Evolutionary conservation across 257 asterid species (phyloP).

Genomic region (Coffea eugenioides): DNA sequence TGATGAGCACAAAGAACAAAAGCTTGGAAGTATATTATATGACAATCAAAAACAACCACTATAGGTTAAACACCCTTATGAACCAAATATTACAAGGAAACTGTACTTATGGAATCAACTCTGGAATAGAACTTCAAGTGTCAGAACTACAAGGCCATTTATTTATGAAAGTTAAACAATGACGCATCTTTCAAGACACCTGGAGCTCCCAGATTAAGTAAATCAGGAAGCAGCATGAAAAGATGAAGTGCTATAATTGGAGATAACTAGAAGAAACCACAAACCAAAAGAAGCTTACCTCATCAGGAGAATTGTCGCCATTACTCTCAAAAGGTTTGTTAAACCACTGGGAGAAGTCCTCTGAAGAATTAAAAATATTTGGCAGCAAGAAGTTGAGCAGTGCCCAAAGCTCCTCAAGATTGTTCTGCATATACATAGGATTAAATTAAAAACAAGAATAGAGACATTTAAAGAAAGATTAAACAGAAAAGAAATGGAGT

Average conservation of each 20-base stretch:
- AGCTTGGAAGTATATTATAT: constrained; percentile 9
- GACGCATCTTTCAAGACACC: neutral
- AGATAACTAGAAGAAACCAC: neutral
- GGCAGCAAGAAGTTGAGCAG: constrained; percentile 97
- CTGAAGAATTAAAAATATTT: constrained; percentile 93
- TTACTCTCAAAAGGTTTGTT: constrained; percentile 95
- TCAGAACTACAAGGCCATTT: neutral
- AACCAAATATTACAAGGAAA: neutral
- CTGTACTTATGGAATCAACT: neutral
- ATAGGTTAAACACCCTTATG: neutral
- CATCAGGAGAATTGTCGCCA: constrained; percentile 87
- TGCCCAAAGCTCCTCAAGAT: constrained; percentile 99
- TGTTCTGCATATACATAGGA: constrained; percentile 57
- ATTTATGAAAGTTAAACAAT: neutral
- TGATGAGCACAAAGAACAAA: constrained; percentile 29
- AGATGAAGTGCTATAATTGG: neutral
- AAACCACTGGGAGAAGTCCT: constrained; percentile 99
- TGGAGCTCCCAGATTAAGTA: neutral
- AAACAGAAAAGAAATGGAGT: neutral
- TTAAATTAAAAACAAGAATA: constrained; percentile 11
- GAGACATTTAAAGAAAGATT: neutral
- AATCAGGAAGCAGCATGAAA: neutral
- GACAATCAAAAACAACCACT: constrained; percentile 11
- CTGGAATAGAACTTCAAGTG: neutral
- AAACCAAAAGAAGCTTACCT: constrained; percentile 43